Base-by-base conservation (phyloP, 148 eudicot genomes). In the Cornus controversa region DNA sequence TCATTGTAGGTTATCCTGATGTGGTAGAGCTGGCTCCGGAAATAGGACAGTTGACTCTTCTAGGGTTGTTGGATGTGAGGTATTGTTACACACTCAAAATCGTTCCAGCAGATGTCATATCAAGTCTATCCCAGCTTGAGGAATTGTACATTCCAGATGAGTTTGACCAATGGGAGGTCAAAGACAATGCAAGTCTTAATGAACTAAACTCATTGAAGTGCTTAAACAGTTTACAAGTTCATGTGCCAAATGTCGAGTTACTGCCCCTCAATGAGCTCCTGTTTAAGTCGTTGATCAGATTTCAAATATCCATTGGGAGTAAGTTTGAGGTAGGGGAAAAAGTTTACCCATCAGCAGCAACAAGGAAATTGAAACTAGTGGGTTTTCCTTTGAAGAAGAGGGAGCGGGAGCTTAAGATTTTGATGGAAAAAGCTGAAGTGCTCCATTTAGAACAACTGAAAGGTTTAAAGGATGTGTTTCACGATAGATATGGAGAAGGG, bases 81-180 rank as follows among this genome's bases (percentile, higher is more conserved):
- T 1, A 25, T 11, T 58, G 73, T 58, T 0, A 25, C 2, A 0
- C 0, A 1, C 67, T 69, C 54, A 36, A 0, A 18, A 53, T 37
- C 29, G 31, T 77, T 60, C 80, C 80, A 24, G 23, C 62, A 25
- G 71, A 45, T 29, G 37, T 77, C 8, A 15, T 60, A 16, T 69
- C 80, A 58, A 69, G 18, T 8, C 58, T 77, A 29, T 15, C 7
- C 0, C 6, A 2, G 26, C 28, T 77, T 10, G 74, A 77, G 40
- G 66, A 69, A 23, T 57, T 77, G 29, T 54, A 77, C 28, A 24
- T 77, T 34, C 23, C 69, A 29, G 0, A 28, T 8, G 0, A 9
- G 1, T 76, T 76, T 67, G 65, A 14, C 34, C 0, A 50, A 18
- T 75, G 78, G 72, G 60, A 22, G 27, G 77, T 9, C 0, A 27